phyloP scores from a whole-genome alignment of 768 basidiomycete species.

The Amanita pseudoporphyria region DNA sequence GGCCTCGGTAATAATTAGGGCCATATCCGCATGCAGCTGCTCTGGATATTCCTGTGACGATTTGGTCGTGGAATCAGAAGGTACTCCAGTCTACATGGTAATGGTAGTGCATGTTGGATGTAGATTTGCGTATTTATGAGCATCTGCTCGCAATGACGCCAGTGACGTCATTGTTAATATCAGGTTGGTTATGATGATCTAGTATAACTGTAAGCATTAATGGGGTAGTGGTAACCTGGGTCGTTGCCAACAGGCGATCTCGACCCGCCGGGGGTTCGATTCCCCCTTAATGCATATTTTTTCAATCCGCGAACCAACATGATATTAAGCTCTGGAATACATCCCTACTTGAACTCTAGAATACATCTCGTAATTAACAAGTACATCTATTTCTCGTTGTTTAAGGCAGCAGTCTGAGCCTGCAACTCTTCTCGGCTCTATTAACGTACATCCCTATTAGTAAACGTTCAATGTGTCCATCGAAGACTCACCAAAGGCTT shows the following conservation, averaged over 20 bases:
- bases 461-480: not conserved
- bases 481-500: constrained; percentile 32
- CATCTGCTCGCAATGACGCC: too few species aligned
- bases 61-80: too few species aligned
- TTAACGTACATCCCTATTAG: not conserved
- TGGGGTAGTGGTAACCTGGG: constrained; percentile 63
- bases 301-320: not conserved
- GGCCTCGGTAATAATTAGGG: too few species aligned
- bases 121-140: too few species aligned
- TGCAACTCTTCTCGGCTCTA: constrained; percentile 45
- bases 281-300: constrained; percentile 65
- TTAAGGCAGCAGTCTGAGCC: constrained; percentile 36
- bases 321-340: not conserved
- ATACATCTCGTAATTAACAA: too few species aligned
- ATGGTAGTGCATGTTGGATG: too few species aligned
- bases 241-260: constrained; percentile 39
- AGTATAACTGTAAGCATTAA: constrained; percentile 37
- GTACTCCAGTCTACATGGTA: too few species aligned
- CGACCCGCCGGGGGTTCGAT: constrained; percentile 88
- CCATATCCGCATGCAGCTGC: too few species aligned
- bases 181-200: too few species aligned
- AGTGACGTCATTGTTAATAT: too few species aligned
- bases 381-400: constrained; percentile 11
- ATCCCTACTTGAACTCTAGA: not conserved
- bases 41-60: too few species aligned